phyloP scores from a whole-genome alignment of 352 stramenopile species.

The Labyrinthula sp. region DNA sequence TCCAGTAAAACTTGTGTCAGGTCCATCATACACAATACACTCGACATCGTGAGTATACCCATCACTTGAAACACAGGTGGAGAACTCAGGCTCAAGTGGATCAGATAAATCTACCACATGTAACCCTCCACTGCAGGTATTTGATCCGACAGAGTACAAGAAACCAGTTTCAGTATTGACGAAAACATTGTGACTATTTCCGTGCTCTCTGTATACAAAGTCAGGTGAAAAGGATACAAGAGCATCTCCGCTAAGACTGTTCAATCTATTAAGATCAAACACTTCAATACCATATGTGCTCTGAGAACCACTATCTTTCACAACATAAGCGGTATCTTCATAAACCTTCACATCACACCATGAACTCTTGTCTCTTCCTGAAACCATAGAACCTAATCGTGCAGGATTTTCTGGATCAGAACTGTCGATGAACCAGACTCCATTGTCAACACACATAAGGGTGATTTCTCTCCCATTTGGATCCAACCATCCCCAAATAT shows the following conservation, averaged over 20 bases:
- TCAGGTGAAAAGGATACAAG: no score
- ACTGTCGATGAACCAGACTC: conserved; percentile 3
- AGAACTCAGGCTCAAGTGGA: conserved; percentile 21
- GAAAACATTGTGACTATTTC: conserved; percentile 30
- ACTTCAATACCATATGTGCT: conserved; percentile 31
- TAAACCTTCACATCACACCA: conserved; percentile 31
- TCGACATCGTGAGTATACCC: conserved; percentile 33
- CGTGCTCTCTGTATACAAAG: conserved; percentile 2
- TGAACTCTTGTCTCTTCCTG: conserved; percentile 4
- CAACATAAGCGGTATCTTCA: conserved; percentile 30
- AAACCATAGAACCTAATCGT: neutral
- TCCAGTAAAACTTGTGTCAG: conserved; percentile 17
- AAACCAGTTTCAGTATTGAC: conserved; percentile 28
- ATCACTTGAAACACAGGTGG: conserved; percentile 6
- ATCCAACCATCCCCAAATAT: conserved; percentile 22
- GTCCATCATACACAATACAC: conserved; percentile 33
- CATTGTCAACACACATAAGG: neutral
- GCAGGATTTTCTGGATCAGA: neutral
- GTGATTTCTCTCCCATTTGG: neutral
- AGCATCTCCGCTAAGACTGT: neutral
- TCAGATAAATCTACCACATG: conserved; percentile 25
- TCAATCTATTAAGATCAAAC: conserved; percentile 31
- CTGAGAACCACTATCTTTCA: conserved; percentile 28
- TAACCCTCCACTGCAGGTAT: conserved; percentile 26
- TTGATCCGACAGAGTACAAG: conserved; percentile 11